Evolutionary conservation across 371 early-diverging fungal species (phyloP), one percentile per base, ranked within the genome.

Genomic region (Quaeritorhiza haematococci): DNA sequence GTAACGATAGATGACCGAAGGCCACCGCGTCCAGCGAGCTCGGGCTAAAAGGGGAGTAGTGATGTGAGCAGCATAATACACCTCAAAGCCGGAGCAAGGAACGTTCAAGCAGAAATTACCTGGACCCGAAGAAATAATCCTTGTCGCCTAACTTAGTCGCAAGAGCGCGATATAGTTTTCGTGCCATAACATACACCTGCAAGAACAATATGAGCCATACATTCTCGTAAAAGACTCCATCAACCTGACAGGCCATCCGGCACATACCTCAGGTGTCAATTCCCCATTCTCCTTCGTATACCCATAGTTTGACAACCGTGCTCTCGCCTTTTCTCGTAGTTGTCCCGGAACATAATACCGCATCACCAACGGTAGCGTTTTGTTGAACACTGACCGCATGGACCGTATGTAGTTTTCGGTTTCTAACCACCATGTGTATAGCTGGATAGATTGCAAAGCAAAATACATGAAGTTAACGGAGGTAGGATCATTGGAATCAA

Each of bases 1-100:
- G 72, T 21, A 74, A 35, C 38, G 71, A 51, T 15, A 74, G 65
- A 55, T 74, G 72, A 30, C 63, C 69, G 44, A 54, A 74, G 7
- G 65, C 72, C 17, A 74, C 45, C 17, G 71, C 75, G 56, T 74
- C 75, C 17, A 74, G 57, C 27, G 72, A 52, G 26, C 61, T 64
- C 1, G 71, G 69, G 15, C 70, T 70, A 30, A 26, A 33, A 50
- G 23, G 30, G 17, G 26, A 52, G 8, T 52, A 44, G 17, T 29
- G 24, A n/a, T 30, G 47, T 56, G 4, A 33, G 48, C 1, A 29
- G 3, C 32, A 27, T 5, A 10, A 3, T n/a, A 29, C 24, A 0
- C 17, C 23, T 2, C 2, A 13, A 26, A 7, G 15, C 24, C 23
- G 3, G 23, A 26, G 27, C 6, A 44, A 0, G 1, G 43, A 27